phyloP scores from a whole-genome alignment of 176 grass and related monocot genomes.

The Oryza officinalis region DNA sequence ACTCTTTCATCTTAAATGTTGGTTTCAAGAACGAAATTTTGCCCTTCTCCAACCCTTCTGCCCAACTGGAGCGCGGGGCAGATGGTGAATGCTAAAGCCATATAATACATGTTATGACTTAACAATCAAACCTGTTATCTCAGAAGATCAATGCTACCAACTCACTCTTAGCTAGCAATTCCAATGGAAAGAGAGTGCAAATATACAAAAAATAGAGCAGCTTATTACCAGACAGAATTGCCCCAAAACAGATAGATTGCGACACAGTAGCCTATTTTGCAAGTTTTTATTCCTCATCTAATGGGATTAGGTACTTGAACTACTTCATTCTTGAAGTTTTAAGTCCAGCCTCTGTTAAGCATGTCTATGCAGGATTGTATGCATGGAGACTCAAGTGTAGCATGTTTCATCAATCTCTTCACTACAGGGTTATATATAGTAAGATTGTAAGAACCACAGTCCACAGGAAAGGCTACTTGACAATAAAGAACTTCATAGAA shows the following conservation, averaged over 20 bases:
- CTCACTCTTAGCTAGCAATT: constrained; percentile 16
- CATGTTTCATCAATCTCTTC: background rate
- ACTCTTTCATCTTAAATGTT: too few relatives aligned
- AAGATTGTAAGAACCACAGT: background rate
- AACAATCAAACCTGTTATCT: constrained; percentile 10
- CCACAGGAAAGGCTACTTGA: constrained; percentile 4
- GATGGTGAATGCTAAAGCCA: constrained; percentile 1
- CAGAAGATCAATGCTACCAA: constrained; percentile 7
- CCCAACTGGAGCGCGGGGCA: background rate
- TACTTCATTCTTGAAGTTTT: background rate
- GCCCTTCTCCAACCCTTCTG: too few relatives aligned
- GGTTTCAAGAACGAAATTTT: too few relatives aligned
- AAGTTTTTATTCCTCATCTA: background rate
- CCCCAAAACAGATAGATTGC: background rate
- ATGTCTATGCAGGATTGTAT: background rate
- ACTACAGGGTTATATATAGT: background rate
- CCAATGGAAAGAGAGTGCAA: background rate
- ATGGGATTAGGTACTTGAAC: constrained; percentile 14
- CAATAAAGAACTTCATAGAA: background rate
- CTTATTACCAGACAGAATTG: background rate
- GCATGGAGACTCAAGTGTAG: background rate
- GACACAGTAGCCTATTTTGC: background rate
- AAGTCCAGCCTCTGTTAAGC: background rate
- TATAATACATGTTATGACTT: background rate
- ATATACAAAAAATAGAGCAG: background rate